Evolutionary conservation across 2,329 filamentous ascomycete species (phyloP), one percentile per base, ranked within the genome.

Genomic region (Huntiella savannae): DNA sequence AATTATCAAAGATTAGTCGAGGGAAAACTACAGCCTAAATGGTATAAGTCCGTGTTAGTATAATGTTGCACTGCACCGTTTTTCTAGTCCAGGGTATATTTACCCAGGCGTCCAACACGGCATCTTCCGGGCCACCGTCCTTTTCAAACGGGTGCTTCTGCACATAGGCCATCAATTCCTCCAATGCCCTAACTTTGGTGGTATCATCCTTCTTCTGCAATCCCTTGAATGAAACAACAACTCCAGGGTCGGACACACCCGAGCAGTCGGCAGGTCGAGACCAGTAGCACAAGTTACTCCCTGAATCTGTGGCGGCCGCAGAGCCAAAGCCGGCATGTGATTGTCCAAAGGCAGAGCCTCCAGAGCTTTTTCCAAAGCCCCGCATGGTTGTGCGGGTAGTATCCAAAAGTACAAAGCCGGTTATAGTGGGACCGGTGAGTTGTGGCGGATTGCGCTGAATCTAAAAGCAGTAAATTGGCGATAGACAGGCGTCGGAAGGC

Each of bases 191-290:
- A 5, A 80, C 71, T 59, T 94, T 93, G 34, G 91, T 98, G 8
- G 77, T 93, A 56, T 79, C 80, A 63, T 95, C 88, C 62, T 91
- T 93, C 64, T 96, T 98, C 43, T 79, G 71, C 3, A 95, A 63
- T 54, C 92, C 94, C 62, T 95, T 93, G 64, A 95, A 84, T n/a
- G 79, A 76, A 11, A 96, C 86, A 34, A 88, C 76, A 34, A 88
- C 69, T 56, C 91, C 82, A 5, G 86, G 72, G 54, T 94, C 79
- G 39, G 77, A 80, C 50, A 98, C 76, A 38, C 65, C 66, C 33
- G 77, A 76, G 53, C 94, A 75, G 56, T 94, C 81, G 41, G 83
- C 82, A 7, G 85, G 83, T 56, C 93, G 86, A 45, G 82, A 70
- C 45, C 96, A 74, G 63, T 94, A 95, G 39, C 87, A 94, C 35